phyloP scores from a whole-genome alignment of 2,329 filamentous ascomycete genomes.

The Botrytis fabae region DNA sequence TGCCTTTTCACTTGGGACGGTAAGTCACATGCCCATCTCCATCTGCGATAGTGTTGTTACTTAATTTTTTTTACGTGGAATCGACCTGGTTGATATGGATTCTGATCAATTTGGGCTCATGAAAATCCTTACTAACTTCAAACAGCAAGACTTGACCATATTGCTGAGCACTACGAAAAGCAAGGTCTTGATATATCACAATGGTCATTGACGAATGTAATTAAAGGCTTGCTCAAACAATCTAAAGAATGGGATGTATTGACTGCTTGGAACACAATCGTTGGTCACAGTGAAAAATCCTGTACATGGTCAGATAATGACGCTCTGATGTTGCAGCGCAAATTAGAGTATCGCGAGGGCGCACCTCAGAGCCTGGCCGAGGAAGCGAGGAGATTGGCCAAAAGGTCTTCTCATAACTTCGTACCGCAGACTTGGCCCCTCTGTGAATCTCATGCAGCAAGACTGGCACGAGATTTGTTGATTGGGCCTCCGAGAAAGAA shows the following conservation, averaged over 20 bases:
- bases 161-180: conserved; percentile 35
- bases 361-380: conserved; percentile 18
- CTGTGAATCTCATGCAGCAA: background rate
- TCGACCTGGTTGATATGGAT: background rate
- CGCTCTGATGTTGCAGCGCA: conserved; percentile 28
- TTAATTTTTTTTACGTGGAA: background rate
- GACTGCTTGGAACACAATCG: conserved; percentile 28
- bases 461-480: background rate
- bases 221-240: conserved; percentile 34
- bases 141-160: conserved; percentile 30
- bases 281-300: conserved; percentile 23
- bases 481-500: background rate
- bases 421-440: background rate
- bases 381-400: conserved; percentile 24
- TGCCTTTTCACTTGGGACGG: conserved; percentile 32
- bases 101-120: background rate
- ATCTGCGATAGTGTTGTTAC: background rate
- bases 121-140: background rate
- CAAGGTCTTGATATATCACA: conserved; percentile 22
- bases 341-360: conserved; percentile 31
- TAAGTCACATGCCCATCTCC: conserved; percentile 22
- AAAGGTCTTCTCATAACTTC: background rate
- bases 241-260: conserved; percentile 26
- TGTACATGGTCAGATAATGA: conserved; percentile 27
- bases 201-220: conserved; percentile 30